Conservation (phyloP, 2,329 filamentous ascomycete genomes). For the Talaromyces piceae region DNA sequence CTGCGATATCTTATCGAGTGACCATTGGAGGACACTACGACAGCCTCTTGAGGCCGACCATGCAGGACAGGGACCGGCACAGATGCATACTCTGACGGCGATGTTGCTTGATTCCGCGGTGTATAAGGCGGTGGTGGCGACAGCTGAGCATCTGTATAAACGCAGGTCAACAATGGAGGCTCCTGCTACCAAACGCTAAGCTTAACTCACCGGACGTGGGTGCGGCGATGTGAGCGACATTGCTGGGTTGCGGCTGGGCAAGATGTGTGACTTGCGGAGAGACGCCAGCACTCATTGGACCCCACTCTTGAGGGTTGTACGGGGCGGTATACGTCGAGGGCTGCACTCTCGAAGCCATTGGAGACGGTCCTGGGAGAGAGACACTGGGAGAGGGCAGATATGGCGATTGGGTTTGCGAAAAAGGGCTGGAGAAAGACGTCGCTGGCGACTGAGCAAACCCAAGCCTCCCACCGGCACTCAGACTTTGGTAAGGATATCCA, state of each 20-base stretch:
- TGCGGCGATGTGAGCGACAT: slow-evolving; percentile 21
- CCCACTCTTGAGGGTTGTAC: slow-evolving; percentile 46
- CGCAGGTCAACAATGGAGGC: background rate
- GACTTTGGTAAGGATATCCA: slow-evolving; percentile 27
- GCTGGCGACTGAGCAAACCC: slow-evolving; percentile 35
- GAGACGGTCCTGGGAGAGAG: slow-evolving; percentile 30
- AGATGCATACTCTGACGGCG: slow-evolving; percentile 11
- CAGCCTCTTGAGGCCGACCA: slow-evolving; percentile 4
- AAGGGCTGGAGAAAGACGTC: slow-evolving; percentile 39
- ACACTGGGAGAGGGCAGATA: slow-evolving; percentile 30
- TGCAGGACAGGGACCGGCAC: slow-evolving; percentile 17
- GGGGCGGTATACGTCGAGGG: slow-evolving; percentile 32
- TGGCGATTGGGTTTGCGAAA: slow-evolving; percentile 32
- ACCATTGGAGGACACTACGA: slow-evolving; percentile 14
- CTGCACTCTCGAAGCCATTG: slow-evolving; percentile 36
- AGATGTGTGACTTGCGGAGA: slow-evolving; percentile 20
- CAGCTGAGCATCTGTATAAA: slow-evolving; percentile 20
- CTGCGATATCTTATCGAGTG: slow-evolving; percentile 8
- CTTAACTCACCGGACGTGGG: slow-evolving; percentile 25
- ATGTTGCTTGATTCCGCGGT: slow-evolving; percentile 23
- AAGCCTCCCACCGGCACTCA: slow-evolving; percentile 21
- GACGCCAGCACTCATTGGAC: slow-evolving; percentile 27
- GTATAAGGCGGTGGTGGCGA: slow-evolving; percentile 35
- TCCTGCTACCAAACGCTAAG: background rate
- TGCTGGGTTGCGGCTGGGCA: slow-evolving; percentile 22